Percentiles rank a stretch among this genome's conserved stretches.
These are phyloP conservation scores for Nicotiana otophora DNA, from an alignment of 257 asterid genomes.

Conservation along the genomic window DNA sequence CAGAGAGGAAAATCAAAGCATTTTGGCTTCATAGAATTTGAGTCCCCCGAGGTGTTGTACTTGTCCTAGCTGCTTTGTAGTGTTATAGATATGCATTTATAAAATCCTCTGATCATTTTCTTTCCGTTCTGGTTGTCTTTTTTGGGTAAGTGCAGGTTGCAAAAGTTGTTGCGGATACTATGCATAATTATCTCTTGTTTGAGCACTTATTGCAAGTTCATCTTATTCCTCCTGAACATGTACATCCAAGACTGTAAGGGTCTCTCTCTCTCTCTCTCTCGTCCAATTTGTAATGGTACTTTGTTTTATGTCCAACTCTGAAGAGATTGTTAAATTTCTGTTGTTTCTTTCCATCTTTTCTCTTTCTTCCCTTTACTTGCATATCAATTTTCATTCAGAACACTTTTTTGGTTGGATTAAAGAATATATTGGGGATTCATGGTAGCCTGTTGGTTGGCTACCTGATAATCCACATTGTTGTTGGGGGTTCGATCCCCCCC, in stretches of 20 bases:
- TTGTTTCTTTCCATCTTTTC: neutral
- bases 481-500: too few species aligned
- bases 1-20: slow-evolving; percentile 97
- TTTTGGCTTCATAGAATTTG: slow-evolving; percentile 86
- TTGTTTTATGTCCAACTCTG: neutral
- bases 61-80: neutral
- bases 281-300: neutral
- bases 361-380: neutral
- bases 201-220: slow-evolving; percentile 85
- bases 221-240: slow-evolving; percentile 62
- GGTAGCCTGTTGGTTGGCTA: too few species aligned
- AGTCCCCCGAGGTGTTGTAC: slow-evolving; percentile 74
- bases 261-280: neutral
- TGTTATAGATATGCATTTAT: neutral
- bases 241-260: slow-evolving; percentile 76
- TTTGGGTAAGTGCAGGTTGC: slow-evolving; percentile 59
- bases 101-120: neutral
- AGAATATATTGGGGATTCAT: neutral
- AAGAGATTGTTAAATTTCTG: neutral
- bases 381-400: neutral
- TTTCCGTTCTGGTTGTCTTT: neutral
- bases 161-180: slow-evolving; percentile 77
- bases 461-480: too few species aligned
- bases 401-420: neutral
- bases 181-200: slow-evolving; percentile 81